Evolutionary conservation across 805 yeast genomes (phyloP), one percentile per base, ranked within the genome.

Genomic region (Lipomyces orientalis): DNA sequence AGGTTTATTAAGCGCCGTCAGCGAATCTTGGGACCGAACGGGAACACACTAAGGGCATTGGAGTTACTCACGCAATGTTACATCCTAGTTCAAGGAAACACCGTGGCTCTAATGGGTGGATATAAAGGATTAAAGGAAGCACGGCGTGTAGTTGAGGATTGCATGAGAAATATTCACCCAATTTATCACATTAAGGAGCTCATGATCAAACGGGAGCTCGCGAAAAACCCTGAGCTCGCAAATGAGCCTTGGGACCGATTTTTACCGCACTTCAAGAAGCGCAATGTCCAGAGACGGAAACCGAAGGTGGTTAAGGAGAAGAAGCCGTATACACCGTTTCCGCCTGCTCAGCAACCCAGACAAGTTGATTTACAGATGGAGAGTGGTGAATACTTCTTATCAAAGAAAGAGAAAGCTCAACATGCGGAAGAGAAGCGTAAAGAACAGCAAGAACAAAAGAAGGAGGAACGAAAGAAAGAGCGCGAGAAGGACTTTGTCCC

Each of bases 131-230:
- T 95, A 71, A 95, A 95, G 77, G 96, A 90, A 71, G 87, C 92
- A 7, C 87, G 98, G 79, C 86, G 98, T 76, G 93, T 95, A 43
- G 97, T 95, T 54, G 98, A 94, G 78, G 99, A 95, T 77, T 95
- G 98, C 80, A 95, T 95, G 99, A 87, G 85, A 76, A 95, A 95
- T 75, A 84, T 95, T 14, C 99, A 95, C 78, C 99, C 99, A n/a
- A 94, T 95, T 69, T 95, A 95, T 80, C 94, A 95, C 78, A 94
- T 95, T 76, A 95, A 95, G 58, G 99, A 95, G 79, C 84, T 95
- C 69, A 95, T 95, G 99, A 94, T 95, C 77, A 94, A 93, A 81
- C 90, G 95, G 79, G 99, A 95, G 80, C 83, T 95, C 70, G 91
- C 97, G 39, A 91, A 93, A 81, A 92, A 91, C 76, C 99, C 99